These are phyloP conservation scores for Saccharomycopsis malanga DNA, from an alignment of 805 yeast species.

Conservation along the genomic window DNA sequence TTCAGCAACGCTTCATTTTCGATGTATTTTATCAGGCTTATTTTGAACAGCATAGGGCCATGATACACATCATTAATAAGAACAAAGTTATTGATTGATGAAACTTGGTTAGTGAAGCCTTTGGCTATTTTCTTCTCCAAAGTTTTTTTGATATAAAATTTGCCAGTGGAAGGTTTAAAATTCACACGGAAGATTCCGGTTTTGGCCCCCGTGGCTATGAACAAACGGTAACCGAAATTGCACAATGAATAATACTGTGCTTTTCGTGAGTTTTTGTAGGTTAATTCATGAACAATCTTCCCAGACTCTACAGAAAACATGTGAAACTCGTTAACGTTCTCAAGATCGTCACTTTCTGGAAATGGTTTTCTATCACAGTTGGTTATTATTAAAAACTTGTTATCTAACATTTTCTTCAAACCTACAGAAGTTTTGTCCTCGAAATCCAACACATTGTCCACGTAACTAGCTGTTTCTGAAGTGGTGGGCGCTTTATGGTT, in stretches of 20 bases:
- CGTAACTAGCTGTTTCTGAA: background rate
- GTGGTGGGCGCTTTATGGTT: constrained; percentile 4
- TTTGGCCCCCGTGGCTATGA: constrained; percentile 12
- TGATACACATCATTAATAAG: constrained; percentile 12
- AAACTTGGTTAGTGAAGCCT: constrained; percentile 4
- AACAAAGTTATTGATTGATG: constrained; percentile 1
- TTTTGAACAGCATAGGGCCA: constrained; percentile 13
- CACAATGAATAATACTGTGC: constrained; percentile 5
- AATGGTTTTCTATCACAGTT: background rate
- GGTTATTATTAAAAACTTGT: constrained; percentile 8
- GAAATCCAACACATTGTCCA: constrained; percentile 9
- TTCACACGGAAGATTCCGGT: constrained; percentile 16
- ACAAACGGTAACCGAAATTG: constrained; percentile 18
- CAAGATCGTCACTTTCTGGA: background rate
- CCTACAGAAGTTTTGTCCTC: constrained; percentile 18
- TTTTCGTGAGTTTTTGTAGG: background rate
- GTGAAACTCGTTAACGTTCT: constrained; percentile 3
- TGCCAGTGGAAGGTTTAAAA: constrained; percentile 13
- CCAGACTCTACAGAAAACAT: constrained; percentile 4
- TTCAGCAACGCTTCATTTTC: background rate
- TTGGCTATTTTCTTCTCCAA: constrained; percentile 10
- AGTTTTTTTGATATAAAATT: constrained; percentile 6
- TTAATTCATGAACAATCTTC: background rate
- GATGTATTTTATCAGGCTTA: constrained; percentile 6
- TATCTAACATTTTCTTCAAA: constrained; percentile 12